phyloP scores from a whole-genome alignment of 129 eudicot genomes.

The Apium graveolens region DNA sequence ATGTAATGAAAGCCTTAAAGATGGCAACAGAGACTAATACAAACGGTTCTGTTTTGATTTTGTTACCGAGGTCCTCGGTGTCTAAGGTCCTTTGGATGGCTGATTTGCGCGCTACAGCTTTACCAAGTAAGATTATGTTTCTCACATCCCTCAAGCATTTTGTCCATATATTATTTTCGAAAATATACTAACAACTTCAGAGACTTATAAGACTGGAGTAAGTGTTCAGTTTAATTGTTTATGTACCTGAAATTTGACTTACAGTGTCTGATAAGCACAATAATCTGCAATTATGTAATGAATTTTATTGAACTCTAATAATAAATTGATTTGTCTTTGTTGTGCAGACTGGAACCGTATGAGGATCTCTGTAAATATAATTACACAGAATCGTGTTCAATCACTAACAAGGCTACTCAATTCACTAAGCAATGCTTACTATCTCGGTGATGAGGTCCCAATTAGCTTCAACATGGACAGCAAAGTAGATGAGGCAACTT shows the following conservation, averaged over 20 bases:
- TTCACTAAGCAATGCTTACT: conserved; percentile 68
- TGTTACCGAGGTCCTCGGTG: conserved; percentile 63
- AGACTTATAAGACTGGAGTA: neutral
- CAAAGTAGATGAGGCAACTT: conserved; percentile 72
- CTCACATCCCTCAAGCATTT: neutral
- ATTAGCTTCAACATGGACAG: conserved; percentile 95
- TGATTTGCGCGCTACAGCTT: conserved; percentile 80
- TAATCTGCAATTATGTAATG: neutral
- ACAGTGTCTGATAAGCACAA: neutral
- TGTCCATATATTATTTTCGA: neutral
- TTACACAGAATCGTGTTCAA: conserved; percentile 76
- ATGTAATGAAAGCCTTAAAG: conserved; percentile 64
- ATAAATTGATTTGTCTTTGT: neutral
- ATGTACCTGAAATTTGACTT: neutral
- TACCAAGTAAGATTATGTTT: conserved; percentile 61
- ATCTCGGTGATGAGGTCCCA: conserved; percentile 76
- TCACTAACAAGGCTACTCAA: conserved; percentile 71
- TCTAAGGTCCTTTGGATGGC: conserved; percentile 92
- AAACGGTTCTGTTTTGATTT: conserved; percentile 50
- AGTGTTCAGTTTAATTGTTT: neutral
- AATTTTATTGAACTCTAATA: neutral
- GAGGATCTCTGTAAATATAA: conserved; percentile 69
- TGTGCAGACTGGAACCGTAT: conserved; percentile 81
- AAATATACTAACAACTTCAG: neutral
- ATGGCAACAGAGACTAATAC: conserved; percentile 59